Evolutionary conservation across 352 stramenopile genomes (phyloP), one percentile per base, ranked within the genome.

Genomic region (Phytophthora podocarpi): DNA sequence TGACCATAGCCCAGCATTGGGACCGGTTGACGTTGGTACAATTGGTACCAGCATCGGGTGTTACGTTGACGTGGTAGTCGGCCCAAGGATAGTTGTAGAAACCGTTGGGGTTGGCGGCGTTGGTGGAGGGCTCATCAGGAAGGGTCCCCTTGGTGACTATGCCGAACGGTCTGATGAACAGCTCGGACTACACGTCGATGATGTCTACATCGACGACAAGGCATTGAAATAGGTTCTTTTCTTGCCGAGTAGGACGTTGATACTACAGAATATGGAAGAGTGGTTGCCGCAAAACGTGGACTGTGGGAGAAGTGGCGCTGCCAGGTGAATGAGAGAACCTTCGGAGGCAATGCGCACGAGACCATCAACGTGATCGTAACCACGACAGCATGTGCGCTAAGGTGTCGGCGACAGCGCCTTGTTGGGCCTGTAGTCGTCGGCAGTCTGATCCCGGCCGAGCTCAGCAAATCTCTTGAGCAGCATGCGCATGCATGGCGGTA

Each of bases 71-170:
- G n/a, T n/a, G n/a, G n/a, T n/a, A n/a, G n/a, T n/a, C n/a, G n/a
- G n/a, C n/a, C n/a, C n/a, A n/a, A 24, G 65, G 60, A 27, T 67
- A 54, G 20, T 68, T n/a, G 40, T 4, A 16, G 12, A 30, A 70
- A 32, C 50, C 65, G 60, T n/a, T 69, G 43, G 16, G 65, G 65
- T 3, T 15, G 18, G 26, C 52, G 4, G 31, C 31, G 2, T 20
- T 24, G 23, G 6, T 21, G 24, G 5, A 2, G 1, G 24, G 24
- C 7, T 49, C 41, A 4, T 7, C 41, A n/a, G n/a, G n/a, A n/a
- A n/a, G n/a, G n/a, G 24, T 35, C 23, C 2, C 41, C 41, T 24
- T 49, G 34, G 24, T 42, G 12, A 53, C 39, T 6, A 59, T 27
- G 16, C 7, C 18, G 46, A 30, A 50, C 13, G 54, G 54, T 18